Base-by-base conservation (phyloP, 139 green algal genomes). In the Closterium sp. region DNA sequence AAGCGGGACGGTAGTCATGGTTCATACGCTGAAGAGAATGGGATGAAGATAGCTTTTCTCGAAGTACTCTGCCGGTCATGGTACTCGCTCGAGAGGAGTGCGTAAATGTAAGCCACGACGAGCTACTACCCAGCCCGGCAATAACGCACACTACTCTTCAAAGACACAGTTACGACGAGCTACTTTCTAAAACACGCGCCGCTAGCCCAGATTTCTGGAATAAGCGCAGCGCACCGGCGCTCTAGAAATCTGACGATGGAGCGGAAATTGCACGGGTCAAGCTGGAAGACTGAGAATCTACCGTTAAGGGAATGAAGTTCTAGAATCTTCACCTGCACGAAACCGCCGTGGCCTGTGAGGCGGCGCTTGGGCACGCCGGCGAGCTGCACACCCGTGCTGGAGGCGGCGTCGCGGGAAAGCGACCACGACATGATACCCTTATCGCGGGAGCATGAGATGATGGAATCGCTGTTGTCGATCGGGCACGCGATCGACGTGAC, bases 381-480 rank as follows among this genome's bases (percentile, higher is more conserved):
- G 90, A 96, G 28, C 31, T 30, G 30, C 85, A 69, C 31, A 19
- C 55, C 55, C 55, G 55, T 76, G 55, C 16, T 19, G 89, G 31
- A 95, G 83, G 89, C 94, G 90, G 98, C 96, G 88, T 97, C 96
- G 34, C 94, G 88, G 85, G 95, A 97, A 90, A 99, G 96, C 86
- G 96, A 94, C 98, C 98, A 99, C 64, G 99, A 93, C 87, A 99
- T 97, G 84, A 99, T 95, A 30, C 96, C 97, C 97, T 99, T 99
- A 96, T 99, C 98, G 55, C 98, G 95, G 33, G 97, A 99, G 12
- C 97, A 98, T 94, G 99, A 95, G 89, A 99, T 94, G 7, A 97
- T 97, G 94, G 98, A 97, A 84, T 96, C 97, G 93, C 92, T 95
- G 91, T 98, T 98, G 95, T 99, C 98, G 87, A 99, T 94, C 12